Conservation (phyloP, 768 basidiomycete genomes). For the Russula olivacea region DNA sequence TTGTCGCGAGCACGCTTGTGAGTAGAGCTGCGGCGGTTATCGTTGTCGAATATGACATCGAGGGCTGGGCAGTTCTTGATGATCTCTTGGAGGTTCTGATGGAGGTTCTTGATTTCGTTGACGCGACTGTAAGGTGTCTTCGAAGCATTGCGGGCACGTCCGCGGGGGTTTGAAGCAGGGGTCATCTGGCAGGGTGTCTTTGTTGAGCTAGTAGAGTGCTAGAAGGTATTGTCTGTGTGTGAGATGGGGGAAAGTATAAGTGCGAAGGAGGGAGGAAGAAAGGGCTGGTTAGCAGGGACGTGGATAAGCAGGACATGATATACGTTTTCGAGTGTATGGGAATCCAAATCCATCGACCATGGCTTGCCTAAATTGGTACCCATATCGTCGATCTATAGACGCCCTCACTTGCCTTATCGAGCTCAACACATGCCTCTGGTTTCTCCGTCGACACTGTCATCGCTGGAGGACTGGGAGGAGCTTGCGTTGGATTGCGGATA, state of each 20-base stretch:
- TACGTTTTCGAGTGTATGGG: not conserved
- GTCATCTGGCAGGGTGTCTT: not conserved
- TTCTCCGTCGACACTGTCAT: not conserved
- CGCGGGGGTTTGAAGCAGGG: not conserved
- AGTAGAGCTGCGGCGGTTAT: slow-evolving; percentile 33
- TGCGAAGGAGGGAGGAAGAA: slow-evolving; percentile 1
- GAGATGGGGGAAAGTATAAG: not conserved
- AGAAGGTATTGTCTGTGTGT: not conserved
- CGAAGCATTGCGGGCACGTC: not conserved
- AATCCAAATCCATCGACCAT: slow-evolving; percentile 2
- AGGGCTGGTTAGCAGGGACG: slow-evolving; percentile 15
- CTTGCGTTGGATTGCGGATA: not conserved
- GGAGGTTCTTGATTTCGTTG: not conserved
- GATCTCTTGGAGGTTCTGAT: slow-evolving; percentile 7
- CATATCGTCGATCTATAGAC: slow-evolving; percentile 10
- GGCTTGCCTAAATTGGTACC: slow-evolving; percentile 6
- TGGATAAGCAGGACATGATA: slow-evolving; percentile 10
- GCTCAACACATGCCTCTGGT: not conserved
- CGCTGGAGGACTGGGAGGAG: not conserved
- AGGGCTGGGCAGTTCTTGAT: slow-evolving; percentile 22
- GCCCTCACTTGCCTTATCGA: slow-evolving; percentile 3
- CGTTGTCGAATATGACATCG: slow-evolving; percentile 25
- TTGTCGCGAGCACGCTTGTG: slow-evolving; percentile 38
- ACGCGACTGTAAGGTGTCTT: slow-evolving; percentile 12
- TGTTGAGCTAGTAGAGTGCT: not conserved